Conservation (phyloP, 495 filamentous ascomycete species). For the Tuber calosporum region DNA sequence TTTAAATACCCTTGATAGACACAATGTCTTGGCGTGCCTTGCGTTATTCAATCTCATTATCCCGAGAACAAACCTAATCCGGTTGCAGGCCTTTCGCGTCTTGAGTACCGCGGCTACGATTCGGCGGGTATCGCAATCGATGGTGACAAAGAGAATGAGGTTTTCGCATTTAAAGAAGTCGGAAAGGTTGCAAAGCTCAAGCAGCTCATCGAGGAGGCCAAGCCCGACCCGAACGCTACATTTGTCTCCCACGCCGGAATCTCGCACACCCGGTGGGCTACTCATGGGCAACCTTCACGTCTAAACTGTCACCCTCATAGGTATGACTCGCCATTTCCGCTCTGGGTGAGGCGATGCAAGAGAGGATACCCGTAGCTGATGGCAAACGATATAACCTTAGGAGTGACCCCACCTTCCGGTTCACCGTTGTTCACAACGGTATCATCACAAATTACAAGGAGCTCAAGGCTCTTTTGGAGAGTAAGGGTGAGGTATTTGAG, state of each 20-base stretch:
- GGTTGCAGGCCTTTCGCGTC: constrained; percentile 62
- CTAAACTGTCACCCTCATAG: constrained; percentile 96
- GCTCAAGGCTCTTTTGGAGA: constrained; percentile 81
- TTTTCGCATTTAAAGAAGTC: constrained; percentile 96
- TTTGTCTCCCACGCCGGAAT: constrained; percentile 98
- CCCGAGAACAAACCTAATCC: constrained; percentile 8
- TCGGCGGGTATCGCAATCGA: constrained; percentile 93
- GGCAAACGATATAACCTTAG: constrained; percentile 17
- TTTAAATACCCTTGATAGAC: not conserved
- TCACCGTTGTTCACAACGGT: constrained; percentile 96
- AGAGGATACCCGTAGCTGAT: constrained; percentile 46
- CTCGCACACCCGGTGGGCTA: constrained; percentile 97
- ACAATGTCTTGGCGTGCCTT: not conserved
- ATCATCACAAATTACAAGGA: constrained; percentile 99
- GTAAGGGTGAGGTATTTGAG: constrained; percentile 96
- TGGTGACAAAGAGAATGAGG: constrained; percentile 97
- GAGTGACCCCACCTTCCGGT: constrained; percentile 80
- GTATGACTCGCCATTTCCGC: constrained; percentile 50
- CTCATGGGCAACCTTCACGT: constrained; percentile 87
- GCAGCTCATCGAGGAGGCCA: constrained; percentile 75
- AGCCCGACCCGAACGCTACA: constrained; percentile 77
- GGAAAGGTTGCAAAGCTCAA: constrained; percentile 96
- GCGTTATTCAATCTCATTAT: not conserved
- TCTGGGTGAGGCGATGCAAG: not conserved
- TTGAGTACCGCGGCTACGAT: constrained; percentile 96